phyloP scores from a whole-genome alignment of 2,329 filamentous ascomycete species.

The Exophiala alcalophila region DNA sequence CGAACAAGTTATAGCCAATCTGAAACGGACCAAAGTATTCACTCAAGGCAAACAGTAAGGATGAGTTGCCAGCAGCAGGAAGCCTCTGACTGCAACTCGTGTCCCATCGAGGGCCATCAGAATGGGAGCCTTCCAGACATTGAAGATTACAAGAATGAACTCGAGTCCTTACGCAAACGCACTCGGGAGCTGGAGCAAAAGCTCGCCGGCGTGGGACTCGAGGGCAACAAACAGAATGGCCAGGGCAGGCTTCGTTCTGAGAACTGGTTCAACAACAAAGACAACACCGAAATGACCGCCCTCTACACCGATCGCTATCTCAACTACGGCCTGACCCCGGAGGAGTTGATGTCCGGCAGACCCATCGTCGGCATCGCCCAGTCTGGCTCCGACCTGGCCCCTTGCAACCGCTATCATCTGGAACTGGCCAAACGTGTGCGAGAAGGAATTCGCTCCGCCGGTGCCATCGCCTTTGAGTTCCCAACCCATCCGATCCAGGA shows the following conservation, averaged over 20 bases:
- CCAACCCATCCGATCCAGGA: conserved; percentile 54
- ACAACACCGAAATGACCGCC: conserved; percentile 45
- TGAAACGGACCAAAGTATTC: too few species aligned
- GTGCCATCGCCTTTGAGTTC: conserved; percentile 52
- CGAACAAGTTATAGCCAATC: too few species aligned
- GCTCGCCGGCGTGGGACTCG: conserved; percentile 33
- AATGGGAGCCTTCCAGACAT: conserved; percentile 30
- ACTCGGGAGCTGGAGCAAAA: conserved; percentile 40
- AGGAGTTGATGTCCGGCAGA: conserved; percentile 50
- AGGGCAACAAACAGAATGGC: conserved; percentile 13
- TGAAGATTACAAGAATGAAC: conserved; percentile 42
- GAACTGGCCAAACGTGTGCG: conserved; percentile 51
- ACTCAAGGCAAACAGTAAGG: too few species aligned
- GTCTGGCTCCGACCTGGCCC: conserved; percentile 51
- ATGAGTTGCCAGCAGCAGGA: too few species aligned
- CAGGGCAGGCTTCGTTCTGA: conserved; percentile 41
- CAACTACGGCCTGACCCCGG: conserved; percentile 50
- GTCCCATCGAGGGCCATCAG: conserved; percentile 13
- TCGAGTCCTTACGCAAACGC: conserved; percentile 39
- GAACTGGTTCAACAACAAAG: conserved; percentile 46
- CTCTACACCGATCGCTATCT: conserved; percentile 52
- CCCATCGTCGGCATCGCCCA: conserved; percentile 54
- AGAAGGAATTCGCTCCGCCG: conserved; percentile 50
- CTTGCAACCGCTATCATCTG: conserved; percentile 52
- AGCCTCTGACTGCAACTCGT: conserved; percentile 8